Evolutionary conservation across 768 basidiomycete genomes (phyloP), one percentile per base, ranked within the genome.

Genomic region (Xerocomellus dryophilus): DNA sequence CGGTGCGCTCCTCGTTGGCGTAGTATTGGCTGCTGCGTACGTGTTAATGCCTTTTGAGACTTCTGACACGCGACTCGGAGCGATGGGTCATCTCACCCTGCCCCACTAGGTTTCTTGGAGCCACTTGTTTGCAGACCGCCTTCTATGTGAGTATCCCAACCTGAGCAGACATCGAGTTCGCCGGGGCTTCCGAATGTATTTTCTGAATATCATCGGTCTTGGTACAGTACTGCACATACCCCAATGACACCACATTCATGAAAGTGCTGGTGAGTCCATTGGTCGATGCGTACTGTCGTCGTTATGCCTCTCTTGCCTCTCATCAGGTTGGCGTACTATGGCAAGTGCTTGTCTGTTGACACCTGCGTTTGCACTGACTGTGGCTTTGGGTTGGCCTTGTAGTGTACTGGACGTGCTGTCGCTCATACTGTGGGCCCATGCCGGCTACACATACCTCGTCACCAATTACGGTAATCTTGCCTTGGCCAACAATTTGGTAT

Each of bases 1-100:
- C 20, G 50, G 50, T 3, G 50, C 50, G 2, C 50, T 51, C 25
- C 50, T 51, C 27, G 3, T 51, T 38, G 50, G 50, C 12, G 43
- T 51, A 7, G 35, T 51, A 17, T 31, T 51, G 18, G 50, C 35
- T n/a, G 25, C 50, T n/a, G 27, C 7, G 50, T 51, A n/a, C 23
- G 50, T 51, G 2, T 12, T 10, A 7, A 4, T 43, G 21, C 12
- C 20, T 29, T 17, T 36, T 15, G n/a, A 17, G 23, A n/a, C 10
- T 2, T 23, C 20, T 11, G 10, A 17, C 2, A 1, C 2, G n/a
- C n/a, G n/a, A 27, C 8, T 27, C 27, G 27, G 8, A 15, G 4
- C 1, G n/a, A 47, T 36, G 15, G 18, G 5, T 10, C 23, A 21
- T 31, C 43, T 38, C 9, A 51, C 25, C 2, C 5, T 17, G 7